Conservation (phyloP, 805 yeast species). For the Wickerhamomyces rabaulensis region DNA sequence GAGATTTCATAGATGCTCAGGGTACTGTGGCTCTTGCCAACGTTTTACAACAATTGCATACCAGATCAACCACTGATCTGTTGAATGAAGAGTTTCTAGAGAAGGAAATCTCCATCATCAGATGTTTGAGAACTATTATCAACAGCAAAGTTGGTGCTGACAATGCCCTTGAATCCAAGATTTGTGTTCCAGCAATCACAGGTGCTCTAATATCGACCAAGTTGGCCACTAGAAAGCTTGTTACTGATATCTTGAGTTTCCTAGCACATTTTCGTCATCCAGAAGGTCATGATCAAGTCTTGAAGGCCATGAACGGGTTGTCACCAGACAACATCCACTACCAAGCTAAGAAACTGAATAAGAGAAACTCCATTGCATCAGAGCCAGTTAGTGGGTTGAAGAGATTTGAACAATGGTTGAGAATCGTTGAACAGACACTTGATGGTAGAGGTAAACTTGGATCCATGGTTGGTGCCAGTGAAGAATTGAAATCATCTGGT, state of each 20-base stretch:
- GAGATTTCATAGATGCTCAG: constrained; percentile 66
- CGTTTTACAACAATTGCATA: constrained; percentile 49
- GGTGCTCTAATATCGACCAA: constrained; percentile 73
- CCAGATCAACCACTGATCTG: constrained; percentile 23
- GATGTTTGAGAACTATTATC: constrained; percentile 70
- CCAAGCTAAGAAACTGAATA: constrained; percentile 29
- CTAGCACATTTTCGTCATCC: constrained; percentile 42
- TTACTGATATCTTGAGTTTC: constrained; percentile 69
- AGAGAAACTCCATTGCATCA: constrained; percentile 26
- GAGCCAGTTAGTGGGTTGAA: constrained; percentile 27
- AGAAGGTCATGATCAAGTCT: constrained; percentile 50
- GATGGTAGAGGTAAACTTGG: constrained; percentile 90
- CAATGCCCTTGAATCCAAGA: constrained; percentile 40
- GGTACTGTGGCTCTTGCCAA: constrained; percentile 77
- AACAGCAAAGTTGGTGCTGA: constrained; percentile 60
- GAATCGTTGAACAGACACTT: constrained; percentile 57
- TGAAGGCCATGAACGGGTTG: constrained; percentile 29
- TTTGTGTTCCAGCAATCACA: constrained; percentile 55
- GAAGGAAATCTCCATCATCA: constrained; percentile 68
- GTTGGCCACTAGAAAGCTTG: constrained; percentile 68
- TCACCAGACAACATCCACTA: constrained; percentile 26
- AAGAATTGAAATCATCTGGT: constrained; percentile 54
- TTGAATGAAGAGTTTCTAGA: constrained; percentile 46
- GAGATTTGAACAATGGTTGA: constrained; percentile 69
- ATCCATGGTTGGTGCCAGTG: constrained; percentile 87